These are phyloP conservation scores for Rhynchospora pubera DNA, from an alignment of 176 grass and related monocot genomes.

Conservation along the genomic window DNA sequence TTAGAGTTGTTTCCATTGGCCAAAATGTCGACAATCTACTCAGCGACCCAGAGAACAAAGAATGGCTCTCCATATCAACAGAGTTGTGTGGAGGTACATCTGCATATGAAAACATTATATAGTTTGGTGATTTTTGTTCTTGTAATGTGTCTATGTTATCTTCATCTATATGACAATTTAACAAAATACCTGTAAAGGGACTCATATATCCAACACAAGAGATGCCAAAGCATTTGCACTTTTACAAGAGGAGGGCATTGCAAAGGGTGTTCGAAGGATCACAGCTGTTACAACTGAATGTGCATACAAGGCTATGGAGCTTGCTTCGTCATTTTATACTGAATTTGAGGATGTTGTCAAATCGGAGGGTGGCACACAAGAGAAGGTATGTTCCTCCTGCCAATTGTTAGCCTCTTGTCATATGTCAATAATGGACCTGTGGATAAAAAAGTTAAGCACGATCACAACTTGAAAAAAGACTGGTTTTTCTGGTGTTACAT, in stretches of 20 bases:
- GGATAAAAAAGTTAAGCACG: neutral
- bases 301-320: slow-evolving; percentile 52
- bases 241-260: slow-evolving; percentile 89
- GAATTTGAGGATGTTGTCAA: slow-evolving; percentile 50
- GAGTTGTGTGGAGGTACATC: slow-evolving; percentile 82
- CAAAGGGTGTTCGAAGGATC: slow-evolving; percentile 87
- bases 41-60: slow-evolving; percentile 55
- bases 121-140: neutral
- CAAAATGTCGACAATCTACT: slow-evolving; percentile 72
- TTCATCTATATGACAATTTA: slow-evolving; percentile 9
- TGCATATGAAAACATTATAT: slow-evolving; percentile 5
- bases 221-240: slow-evolving; percentile 79
- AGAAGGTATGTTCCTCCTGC: slow-evolving; percentile 42
- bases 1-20: slow-evolving; percentile 87
- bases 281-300: slow-evolving; percentile 68
- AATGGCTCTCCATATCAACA: slow-evolving; percentile 83
- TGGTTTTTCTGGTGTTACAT: neutral
- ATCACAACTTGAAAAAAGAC: neutral
- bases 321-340: slow-evolving; percentile 55
- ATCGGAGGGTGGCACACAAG: slow-evolving; percentile 41
- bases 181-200: slow-evolving; percentile 37
- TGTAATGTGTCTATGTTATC: neutral
- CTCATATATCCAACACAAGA: slow-evolving; percentile 76
- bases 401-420: neutral
- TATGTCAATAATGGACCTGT: neutral